phyloP scores from a whole-genome alignment of 805 yeast species.

The Barnettozyma botsteinii region DNA sequence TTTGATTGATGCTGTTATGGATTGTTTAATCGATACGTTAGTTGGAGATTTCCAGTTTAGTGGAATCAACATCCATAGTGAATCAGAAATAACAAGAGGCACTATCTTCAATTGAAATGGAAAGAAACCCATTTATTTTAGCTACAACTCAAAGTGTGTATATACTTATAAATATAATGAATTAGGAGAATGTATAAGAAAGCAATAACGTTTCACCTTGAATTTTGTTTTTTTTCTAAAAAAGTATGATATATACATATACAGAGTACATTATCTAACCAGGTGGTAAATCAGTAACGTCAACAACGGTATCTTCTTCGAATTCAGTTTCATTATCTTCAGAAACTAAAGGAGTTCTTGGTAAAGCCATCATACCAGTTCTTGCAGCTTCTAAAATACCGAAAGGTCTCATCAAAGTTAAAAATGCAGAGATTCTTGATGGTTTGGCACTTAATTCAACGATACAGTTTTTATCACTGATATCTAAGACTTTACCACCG shows the following conservation, averaged over 20 bases:
- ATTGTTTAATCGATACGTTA: constrained; percentile 27
- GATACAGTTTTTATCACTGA: constrained; percentile 87
- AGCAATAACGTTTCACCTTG: no score
- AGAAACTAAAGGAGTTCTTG: constrained; percentile 67
- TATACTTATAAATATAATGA: no score
- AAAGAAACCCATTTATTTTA: no score
- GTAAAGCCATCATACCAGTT: constrained; percentile 98
- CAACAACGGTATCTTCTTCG: constrained; percentile 62
- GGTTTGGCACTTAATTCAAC: constrained; percentile 95
- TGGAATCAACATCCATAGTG: constrained; percentile 24
- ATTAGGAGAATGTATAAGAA: no score
- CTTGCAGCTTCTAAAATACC: constrained; percentile 95
- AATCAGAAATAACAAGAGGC: constrained; percentile 21
- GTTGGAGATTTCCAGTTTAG: constrained; percentile 31
- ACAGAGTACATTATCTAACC: no score
- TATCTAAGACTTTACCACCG: constrained; percentile 90
- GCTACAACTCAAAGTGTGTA: no score
- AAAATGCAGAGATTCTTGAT: constrained; percentile 76
- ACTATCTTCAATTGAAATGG: no score
- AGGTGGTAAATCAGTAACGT: constrained; percentile 88
- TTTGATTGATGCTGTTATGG: constrained; percentile 33
- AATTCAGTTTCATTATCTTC: constrained; percentile 40
- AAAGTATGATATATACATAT: no score
- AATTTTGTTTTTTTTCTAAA: no score
- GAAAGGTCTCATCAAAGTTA: constrained; percentile 88